Conservation (phyloP, 163 green algal species). For the Scenedesmus sp. region DNA sequence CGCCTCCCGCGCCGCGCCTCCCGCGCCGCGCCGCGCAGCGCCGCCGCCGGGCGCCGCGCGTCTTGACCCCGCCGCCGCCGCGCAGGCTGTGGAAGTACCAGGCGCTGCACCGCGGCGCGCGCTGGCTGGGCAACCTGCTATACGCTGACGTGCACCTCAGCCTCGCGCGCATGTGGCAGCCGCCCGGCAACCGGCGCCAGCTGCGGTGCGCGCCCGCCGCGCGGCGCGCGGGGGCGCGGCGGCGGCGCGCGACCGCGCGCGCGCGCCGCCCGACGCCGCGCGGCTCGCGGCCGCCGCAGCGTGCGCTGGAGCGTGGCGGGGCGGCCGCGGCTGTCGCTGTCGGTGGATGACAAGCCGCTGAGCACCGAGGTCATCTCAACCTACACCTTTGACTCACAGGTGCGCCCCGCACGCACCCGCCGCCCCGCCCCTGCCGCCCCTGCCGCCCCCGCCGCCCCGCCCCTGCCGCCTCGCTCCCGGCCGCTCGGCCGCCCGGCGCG, state of each 20-base stretch:
- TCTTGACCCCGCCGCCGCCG: too few species aligned
- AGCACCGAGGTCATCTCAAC: constrained; percentile 39
- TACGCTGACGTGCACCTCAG: constrained; percentile 24
- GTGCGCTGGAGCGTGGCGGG: constrained; percentile 28
- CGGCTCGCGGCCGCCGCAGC: constrained; percentile 1
- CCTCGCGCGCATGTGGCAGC: constrained; percentile 38
- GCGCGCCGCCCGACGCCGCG: too few species aligned
- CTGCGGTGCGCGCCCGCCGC: constrained; percentile 26
- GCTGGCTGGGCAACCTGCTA: constrained; percentile 28
- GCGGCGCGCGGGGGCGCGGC: background rate
- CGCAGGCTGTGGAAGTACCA: constrained; percentile 43
- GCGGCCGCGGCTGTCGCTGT: constrained; percentile 17
- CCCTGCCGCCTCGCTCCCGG: too few species aligned
- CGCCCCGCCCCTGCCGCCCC: too few species aligned
- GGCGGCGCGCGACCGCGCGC: background rate
- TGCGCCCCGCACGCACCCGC: too few species aligned
- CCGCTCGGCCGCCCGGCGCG: too few species aligned
- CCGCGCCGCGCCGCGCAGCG: too few species aligned
- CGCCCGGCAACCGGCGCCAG: constrained; percentile 21
- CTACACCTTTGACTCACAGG: constrained; percentile 44
- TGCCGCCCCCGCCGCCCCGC: too few species aligned
- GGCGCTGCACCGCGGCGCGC: constrained; percentile 12
- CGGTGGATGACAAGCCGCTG: background rate
- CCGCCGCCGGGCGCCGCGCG: too few species aligned
- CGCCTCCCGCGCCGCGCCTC: too few species aligned